These are phyloP conservation scores for Fusarium acutatum DNA, from an alignment of 2,329 filamentous ascomycete genomes.

Conservation along the genomic window DNA sequence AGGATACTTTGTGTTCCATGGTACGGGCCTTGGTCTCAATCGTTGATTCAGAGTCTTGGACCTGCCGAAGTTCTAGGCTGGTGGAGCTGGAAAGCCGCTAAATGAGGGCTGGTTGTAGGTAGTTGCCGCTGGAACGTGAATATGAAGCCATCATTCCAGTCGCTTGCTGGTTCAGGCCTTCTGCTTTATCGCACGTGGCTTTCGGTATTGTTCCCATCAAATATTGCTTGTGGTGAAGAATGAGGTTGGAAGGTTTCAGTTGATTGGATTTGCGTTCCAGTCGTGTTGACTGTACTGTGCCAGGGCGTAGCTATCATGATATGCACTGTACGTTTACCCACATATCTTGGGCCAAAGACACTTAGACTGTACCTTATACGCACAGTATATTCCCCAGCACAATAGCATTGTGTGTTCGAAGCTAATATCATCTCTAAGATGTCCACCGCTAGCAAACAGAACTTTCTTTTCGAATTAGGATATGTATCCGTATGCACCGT, in stretches of 20 bases:
- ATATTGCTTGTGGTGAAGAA: neutral
- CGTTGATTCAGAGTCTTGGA: neutral
- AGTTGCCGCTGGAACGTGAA: neutral
- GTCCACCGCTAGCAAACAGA: neutral
- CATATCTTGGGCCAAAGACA: neutral
- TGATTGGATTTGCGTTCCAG: neutral
- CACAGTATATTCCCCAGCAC: neutral
- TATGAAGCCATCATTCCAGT: conserved; percentile 11
- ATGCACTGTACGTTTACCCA: neutral
- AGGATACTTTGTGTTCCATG: neutral
- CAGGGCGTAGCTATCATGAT: neutral
- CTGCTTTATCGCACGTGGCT: neutral
- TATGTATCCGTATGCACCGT: neutral
- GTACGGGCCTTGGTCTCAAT: neutral
- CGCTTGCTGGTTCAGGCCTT: neutral
- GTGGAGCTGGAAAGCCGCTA: neutral
- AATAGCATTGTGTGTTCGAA: neutral
- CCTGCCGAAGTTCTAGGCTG: neutral
- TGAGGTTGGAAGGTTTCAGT: neutral
- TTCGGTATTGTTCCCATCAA: too few relatives aligned
- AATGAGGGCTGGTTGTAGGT: neutral
- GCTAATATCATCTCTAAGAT: neutral
- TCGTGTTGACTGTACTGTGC: neutral
- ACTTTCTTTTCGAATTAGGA: neutral
- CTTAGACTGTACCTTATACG: neutral